Conservation (phyloP, 805 yeast species). For the Lipomyces chichibuensis region DNA sequence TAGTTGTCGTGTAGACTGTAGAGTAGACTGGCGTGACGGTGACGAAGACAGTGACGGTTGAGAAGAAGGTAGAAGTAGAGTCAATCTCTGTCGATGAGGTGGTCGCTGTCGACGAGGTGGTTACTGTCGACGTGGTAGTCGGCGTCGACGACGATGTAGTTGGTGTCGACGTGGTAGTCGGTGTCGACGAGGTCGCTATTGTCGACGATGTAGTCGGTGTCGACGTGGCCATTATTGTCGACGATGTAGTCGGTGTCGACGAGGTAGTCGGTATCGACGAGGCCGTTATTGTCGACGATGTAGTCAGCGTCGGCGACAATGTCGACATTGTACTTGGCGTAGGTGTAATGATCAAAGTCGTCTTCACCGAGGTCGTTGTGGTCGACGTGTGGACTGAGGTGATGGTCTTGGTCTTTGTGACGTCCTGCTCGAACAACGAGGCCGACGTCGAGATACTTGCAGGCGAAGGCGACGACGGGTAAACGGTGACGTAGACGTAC, state of each 20-base stretch:
- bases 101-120: neutral
- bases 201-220: slow-evolving; percentile 10
- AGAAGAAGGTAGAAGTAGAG: slow-evolving; percentile 16
- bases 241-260: slow-evolving; percentile 4
- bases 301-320: neutral
- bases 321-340: slow-evolving; percentile 18
- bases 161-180: slow-evolving; percentile 7
- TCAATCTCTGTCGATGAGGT: slow-evolving; percentile 10
- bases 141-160: neutral
- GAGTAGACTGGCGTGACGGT: slow-evolving; percentile 29
- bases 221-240: neutral
- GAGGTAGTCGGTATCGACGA: slow-evolving; percentile 12
- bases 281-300: too few species aligned
- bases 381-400: neutral
- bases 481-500: slow-evolving; percentile 24
- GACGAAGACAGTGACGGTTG: slow-evolving; percentile 24
- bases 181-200: neutral
- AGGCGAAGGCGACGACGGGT: slow-evolving; percentile 2
- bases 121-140: slow-evolving; percentile 1
- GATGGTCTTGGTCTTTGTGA: slow-evolving; percentile 4
- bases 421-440: neutral
- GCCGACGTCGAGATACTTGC: neutral
- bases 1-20: slow-evolving; percentile 22
- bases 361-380: slow-evolving; percentile 4
- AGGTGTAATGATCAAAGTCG: slow-evolving; percentile 12